Evolutionary conservation across 75 land plant genomes (phyloP), one percentile per base, ranked within the genome.

Genomic region (Ceratopteris richardii): DNA sequence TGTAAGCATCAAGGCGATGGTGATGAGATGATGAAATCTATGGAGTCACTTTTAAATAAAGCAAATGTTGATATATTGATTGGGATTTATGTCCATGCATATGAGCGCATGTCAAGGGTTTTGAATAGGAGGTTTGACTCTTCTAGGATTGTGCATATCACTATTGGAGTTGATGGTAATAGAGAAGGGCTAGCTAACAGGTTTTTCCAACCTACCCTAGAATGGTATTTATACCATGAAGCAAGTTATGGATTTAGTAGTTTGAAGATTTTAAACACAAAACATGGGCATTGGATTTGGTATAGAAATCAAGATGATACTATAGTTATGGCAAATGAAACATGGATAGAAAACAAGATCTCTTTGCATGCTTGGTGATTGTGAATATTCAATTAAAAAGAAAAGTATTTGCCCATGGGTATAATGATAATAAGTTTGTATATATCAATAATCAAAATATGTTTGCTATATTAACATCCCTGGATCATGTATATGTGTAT

Each of bases 161-260:
- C 85, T 1, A 65, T 87, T 26, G 93, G 96, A 27, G 88, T 78
- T 40, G 96, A 93, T 1, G 96, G 92, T 41, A 90, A 90, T 68
- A 67, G 76, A 0, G 96, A 87, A 79, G 92, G 96, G 31, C 74
- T 86, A 17, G 90, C 90, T 16, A 54, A 91, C 80, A 91, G 92
- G 59, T 92, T 61, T 51, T 54, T 57, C n/a, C 37, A 78, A 6
- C 84, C 90, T n/a, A 62, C 75, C 62, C 98, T 96, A 7, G 70
- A 72, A 18, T 86, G 91, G 87, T 94, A 96, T n/a, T 76, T 63
- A 0, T 90, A 83, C 62, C 75, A 96, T 17, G 98, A 94, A 71
- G 98, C 98, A 41, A 90, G 96, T 56, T 94, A 86, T 73, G 98
- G 98, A n/a, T 88, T 90, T 76, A 96, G 96, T 0, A 79, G 82